phyloP scores from a whole-genome alignment of 192 early-diverging fungal species.

The Coemansia sp. region DNA sequence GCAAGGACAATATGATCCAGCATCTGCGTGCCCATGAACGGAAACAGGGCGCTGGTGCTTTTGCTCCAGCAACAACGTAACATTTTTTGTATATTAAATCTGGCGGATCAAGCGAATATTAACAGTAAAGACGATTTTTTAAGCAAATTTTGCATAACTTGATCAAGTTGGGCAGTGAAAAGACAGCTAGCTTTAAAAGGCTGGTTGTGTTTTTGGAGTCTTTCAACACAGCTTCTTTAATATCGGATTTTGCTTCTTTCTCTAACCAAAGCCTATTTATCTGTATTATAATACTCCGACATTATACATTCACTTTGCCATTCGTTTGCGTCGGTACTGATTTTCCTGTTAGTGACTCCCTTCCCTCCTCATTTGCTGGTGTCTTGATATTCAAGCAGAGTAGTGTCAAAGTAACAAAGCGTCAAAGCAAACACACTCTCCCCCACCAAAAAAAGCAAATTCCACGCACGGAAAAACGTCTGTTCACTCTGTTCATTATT shows the following conservation, averaged over 20 bases:
- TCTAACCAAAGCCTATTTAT: background rate
- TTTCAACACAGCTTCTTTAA: background rate
- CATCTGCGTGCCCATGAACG: constrained; percentile 71
- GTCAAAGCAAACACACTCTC: background rate
- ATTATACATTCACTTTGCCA: background rate
- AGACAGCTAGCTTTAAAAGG: background rate
- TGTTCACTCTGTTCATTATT: background rate
- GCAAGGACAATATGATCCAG: constrained; percentile 81
- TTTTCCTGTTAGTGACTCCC: no score
- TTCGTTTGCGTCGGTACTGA: background rate
- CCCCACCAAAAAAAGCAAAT: background rate
- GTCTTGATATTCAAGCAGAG: no score
- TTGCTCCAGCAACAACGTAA: background rate
- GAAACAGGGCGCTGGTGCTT: constrained; percentile 15
- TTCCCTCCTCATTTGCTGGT: no score
- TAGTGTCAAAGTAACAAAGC: no score
- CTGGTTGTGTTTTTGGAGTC: no score
- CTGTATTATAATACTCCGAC: background rate
- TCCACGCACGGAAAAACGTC: no score
- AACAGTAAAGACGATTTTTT: no score
- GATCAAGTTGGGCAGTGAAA: background rate
- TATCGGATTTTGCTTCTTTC: background rate
- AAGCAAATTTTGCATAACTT: no score
- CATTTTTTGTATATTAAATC: background rate
- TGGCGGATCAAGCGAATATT: no score